Base-by-base conservation (phyloP, 108 stramenopile species). In the Seminavis robusta region DNA sequence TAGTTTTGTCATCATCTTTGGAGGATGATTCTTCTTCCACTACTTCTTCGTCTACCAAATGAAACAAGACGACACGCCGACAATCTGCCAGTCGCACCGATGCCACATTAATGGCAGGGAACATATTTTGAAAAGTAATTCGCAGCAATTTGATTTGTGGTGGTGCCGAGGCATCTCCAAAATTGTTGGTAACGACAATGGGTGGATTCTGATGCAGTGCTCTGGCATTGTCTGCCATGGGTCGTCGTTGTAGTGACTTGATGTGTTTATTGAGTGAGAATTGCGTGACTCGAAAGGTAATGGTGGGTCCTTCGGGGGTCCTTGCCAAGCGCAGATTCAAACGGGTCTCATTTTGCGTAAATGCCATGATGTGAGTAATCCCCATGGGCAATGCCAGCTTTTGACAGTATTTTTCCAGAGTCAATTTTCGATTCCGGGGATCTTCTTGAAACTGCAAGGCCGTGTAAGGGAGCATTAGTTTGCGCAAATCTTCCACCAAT, bases 121-220 rank as follows among this genome's bases (percentile, higher is more conserved):
- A 99, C 97, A 99, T 95, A 55, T 97, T 95, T 71, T 99, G 97
- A 59, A 99, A 97, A 1, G 97, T 96, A 43, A 98, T 92, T 28
- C 93, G 81, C 92, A 96, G 90, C 21, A 98, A 54, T 74, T 97
- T 97, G 37, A 99, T 84, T 45, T 98, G 95, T 5, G 90, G 92
- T 10, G 72, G 64, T 0, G 87, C 90, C 8, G 73, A 60, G 6
- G 52, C 82, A 79, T 95, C 95, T 20, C 95, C 95, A 67, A 99
- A 99, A 71, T 98, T 98, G 74, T 98, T 98, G 8, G 98, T 95
- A 26, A 99, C 99, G 11, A 99, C 96, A 26, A 98, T 70, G 7
- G 98, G 96, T 33, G 96, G 77, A 61, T 63, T 68, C 34, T 64
- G 71, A 49, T 68, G 83, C 13, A 93, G 76, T 43, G 68, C 79